Evolutionary conservation across 305 asterid species (phyloP).

Genomic region (Salvia sclarea): DNA sequence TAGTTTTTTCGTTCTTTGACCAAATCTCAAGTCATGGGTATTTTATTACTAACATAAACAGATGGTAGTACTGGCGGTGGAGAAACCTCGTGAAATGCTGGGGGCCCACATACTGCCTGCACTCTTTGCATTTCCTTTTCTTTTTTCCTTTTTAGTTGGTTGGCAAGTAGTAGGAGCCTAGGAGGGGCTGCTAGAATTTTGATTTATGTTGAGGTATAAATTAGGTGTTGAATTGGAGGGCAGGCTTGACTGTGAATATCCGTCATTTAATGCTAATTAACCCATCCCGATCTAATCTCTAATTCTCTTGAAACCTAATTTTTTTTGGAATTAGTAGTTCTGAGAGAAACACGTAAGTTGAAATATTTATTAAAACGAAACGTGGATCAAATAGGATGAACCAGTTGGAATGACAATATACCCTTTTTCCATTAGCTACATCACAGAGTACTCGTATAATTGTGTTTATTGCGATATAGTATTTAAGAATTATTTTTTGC

Average conservation of each 20-base stretch:
- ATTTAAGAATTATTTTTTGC: neutral
- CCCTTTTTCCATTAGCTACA: neutral
- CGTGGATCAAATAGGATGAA: neutral
- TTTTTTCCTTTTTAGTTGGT: neutral
- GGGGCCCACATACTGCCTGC: slow-evolving; percentile 29
- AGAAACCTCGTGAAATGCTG: slow-evolving; percentile 31
- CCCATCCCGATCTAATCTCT: neutral
- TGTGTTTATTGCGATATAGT: neutral
- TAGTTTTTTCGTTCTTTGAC: slow-evolving; percentile 18
- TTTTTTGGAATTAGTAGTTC: neutral
- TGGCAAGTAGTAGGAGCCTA: slow-evolving; percentile 1
- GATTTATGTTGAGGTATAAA: slow-evolving; percentile 8
- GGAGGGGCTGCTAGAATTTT: slow-evolving; percentile 28
- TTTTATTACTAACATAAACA: slow-evolving; percentile 3
- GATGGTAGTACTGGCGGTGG: slow-evolving; percentile 27
- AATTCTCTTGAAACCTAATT: slow-evolving; percentile 6
- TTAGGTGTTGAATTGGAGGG: slow-evolving; percentile 23
- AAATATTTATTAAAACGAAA: neutral
- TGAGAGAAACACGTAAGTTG: neutral
- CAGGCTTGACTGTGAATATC: slow-evolving; percentile 12
- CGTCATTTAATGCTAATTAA: slow-evolving; percentile 19
- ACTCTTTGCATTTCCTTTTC: slow-evolving; percentile 14
- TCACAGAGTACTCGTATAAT: too few relatives aligned
- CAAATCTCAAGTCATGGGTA: slow-evolving; percentile 18
- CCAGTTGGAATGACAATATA: neutral